These are phyloP conservation scores for Anthostomella pinea DNA, from an alignment of 2,329 filamentous ascomycete genomes.

Conservation along the genomic window DNA sequence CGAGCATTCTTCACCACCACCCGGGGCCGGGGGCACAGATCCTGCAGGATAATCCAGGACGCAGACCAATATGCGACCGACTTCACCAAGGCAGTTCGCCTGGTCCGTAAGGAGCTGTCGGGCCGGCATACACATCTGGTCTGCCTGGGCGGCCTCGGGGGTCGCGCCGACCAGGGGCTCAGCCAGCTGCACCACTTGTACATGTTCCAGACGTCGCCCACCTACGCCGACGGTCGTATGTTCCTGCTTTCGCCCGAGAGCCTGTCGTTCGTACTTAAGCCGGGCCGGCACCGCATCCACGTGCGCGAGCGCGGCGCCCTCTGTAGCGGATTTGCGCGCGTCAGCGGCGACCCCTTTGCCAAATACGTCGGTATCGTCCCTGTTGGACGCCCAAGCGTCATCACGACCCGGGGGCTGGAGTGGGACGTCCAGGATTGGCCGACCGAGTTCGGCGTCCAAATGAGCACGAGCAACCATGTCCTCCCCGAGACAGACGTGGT, in stretches of 20 bases:
- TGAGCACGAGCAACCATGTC: slow-evolving; percentile 82
- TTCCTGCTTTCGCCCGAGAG: slow-evolving; percentile 81
- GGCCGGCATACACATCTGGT: slow-evolving; percentile 65
- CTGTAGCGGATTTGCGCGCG: too few species aligned
- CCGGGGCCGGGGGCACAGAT: slow-evolving; percentile 40
- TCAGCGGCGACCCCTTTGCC: slow-evolving; percentile 53
- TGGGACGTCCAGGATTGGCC: slow-evolving; percentile 88
- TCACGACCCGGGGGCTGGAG: slow-evolving; percentile 77
- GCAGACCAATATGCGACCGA: slow-evolving; percentile 87
- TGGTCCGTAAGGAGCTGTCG: slow-evolving; percentile 19
- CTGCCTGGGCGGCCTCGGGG: slow-evolving; percentile 79
- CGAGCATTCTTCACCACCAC: slow-evolving; percentile 61
- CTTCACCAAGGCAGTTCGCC: slow-evolving; percentile 74
- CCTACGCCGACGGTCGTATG: slow-evolving; percentile 54
- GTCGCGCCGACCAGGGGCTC: slow-evolving; percentile 88
- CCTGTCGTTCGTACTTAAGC: slow-evolving; percentile 76
- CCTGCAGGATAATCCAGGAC: slow-evolving; percentile 66
- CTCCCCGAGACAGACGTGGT: slow-evolving; percentile 56
- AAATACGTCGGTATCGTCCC: slow-evolving; percentile 86
- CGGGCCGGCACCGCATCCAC: slow-evolving; percentile 58
- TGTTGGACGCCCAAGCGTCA: slow-evolving; percentile 71
- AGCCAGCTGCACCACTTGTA: slow-evolving; percentile 86
- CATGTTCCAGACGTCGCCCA: slow-evolving; percentile 50
- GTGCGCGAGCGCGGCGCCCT: slow-evolving; percentile 49
- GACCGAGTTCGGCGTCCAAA: slow-evolving; percentile 68